Base-by-base conservation (phyloP, 2,329 filamentous ascomycete species). In the Colletotrichum theobromicola region DNA sequence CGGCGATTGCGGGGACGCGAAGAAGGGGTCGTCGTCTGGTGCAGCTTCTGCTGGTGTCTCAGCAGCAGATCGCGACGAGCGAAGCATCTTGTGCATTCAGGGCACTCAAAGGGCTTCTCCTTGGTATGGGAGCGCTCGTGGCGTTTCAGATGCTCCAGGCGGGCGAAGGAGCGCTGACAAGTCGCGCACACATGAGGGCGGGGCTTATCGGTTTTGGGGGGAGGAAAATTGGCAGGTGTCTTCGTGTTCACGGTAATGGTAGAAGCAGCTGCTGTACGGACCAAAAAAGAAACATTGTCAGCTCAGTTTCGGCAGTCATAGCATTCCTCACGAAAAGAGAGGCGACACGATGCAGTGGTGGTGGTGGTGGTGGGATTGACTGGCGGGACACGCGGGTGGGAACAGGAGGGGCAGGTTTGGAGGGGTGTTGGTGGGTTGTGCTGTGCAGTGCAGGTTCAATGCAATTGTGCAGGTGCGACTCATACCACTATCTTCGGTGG, bases 101-200 rank as follows among this genome's bases (percentile, higher is more conserved):
- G 95, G 81, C 97, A 99, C 85, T 98, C 95, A 80, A 99, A 99
- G 1, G 97, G 97, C 88, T 99, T 99, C 86, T 99, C 96, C 84
- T 99, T 98, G 58, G 96, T 98, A 83, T 98, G 96, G n/a, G 95
- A 98, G 76, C 97, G 92, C 86, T 98, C 97, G 85, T 99, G 97
- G 75, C 97, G 94, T 87, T 99, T 99, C 78, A 99, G 87, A 84
- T 99, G 97, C 86, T 99, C 97, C 79, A 99, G 87, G 75, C 97
- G 93, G 73, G 97, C 97, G 84, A 99, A 99, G 35, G 95, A 98
- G 77, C 97, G 93, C 80, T 93, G 91, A 84, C 97, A 99, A 62
- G 96, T 98, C 53, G 89, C 92, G 87, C 97, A 99, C 75, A 98
- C 93, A 85, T 99, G 97, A 77, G 97, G 97, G 77, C 96, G 92